Conservation (phyloP, 192 early-diverging fungal genomes). For the Obelidium mucronatum region DNA sequence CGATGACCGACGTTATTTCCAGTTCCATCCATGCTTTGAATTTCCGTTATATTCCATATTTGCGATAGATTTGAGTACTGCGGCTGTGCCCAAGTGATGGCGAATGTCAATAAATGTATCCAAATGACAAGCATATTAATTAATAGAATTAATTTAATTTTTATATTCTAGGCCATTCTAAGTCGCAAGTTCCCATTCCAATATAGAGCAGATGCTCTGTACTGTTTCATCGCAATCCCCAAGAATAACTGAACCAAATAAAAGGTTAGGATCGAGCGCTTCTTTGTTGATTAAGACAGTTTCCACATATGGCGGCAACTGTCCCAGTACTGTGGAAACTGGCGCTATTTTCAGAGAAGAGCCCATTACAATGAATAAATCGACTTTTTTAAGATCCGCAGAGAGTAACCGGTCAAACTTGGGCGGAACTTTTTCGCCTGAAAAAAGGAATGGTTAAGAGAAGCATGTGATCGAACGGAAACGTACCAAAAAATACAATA, state of each 20-base stretch:
- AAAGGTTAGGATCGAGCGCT: background rate
- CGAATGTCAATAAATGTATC: too few species aligned
- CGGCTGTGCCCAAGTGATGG: background rate
- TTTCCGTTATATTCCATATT: conserved; percentile 24
- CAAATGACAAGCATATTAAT: too few species aligned
- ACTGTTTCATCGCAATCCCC: background rate
- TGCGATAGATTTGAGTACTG: background rate
- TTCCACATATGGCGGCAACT: conserved; percentile 74
- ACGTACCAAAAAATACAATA: conserved; percentile 98
- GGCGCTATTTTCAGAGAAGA: conserved; percentile 95
- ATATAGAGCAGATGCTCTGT: background rate
- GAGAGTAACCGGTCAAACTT: conserved; percentile 79
- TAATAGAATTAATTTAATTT: too few species aligned
- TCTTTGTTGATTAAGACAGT: conserved; percentile 94
- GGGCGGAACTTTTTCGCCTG: conserved; percentile 84
- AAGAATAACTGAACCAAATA: background rate
- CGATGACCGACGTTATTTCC: conserved; percentile 34
- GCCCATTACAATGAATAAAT: conserved; percentile 95
- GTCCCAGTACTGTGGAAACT: conserved; percentile 87
- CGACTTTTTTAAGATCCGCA: conserved; percentile 76
- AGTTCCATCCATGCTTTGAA: conserved; percentile 38
- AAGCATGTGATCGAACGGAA: background rate
- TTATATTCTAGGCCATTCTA: too few species aligned
- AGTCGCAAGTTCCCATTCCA: background rate
- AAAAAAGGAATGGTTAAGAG: background rate